Evolutionary conservation across 2,329 filamentous ascomycete genomes (phyloP).

Genomic region (Penicillium sp.): DNA sequence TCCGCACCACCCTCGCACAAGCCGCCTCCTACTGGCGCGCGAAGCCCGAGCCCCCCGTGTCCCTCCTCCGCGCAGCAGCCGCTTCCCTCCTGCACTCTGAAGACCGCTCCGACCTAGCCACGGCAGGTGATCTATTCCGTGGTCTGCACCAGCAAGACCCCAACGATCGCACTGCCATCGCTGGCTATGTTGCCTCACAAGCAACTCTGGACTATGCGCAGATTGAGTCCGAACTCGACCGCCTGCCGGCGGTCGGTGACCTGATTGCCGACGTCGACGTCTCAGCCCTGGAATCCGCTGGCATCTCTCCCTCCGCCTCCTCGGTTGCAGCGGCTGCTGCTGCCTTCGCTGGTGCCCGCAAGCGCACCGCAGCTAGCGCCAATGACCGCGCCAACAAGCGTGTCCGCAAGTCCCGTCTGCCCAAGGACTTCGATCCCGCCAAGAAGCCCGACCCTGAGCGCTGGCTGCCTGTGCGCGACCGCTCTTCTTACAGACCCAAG

Average conservation of each 20-base stretch:
- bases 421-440: constrained; percentile 59
- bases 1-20: constrained; percentile 70
- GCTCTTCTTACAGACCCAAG: constrained; percentile 84
- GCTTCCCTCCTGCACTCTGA: constrained; percentile 75
- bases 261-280: constrained; percentile 44
- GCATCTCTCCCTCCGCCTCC: constrained; percentile 37
- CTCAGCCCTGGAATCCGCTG: constrained; percentile 43
- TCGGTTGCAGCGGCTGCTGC: constrained; percentile 30
- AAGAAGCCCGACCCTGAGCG: constrained; percentile 86
- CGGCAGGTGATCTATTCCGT: constrained; percentile 76
- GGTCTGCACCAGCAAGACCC: constrained; percentile 64
- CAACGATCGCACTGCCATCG: constrained; percentile 65
- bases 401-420: constrained; percentile 45
- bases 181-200: constrained; percentile 82
- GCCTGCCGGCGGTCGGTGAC: constrained; percentile 39
- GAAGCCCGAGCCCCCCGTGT: constrained; percentile 56
- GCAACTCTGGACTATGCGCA: constrained; percentile 50
- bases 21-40: constrained; percentile 78
- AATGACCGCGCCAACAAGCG: constrained; percentile 38
- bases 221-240: constrained; percentile 34
- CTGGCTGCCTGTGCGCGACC: constrained; percentile 87
- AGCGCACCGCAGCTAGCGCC: constrained; percentile 34
- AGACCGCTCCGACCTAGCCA: constrained; percentile 62
- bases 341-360: constrained; percentile 36
- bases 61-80: constrained; percentile 78